These are phyloP conservation scores for Microcos paniculata DNA, from an alignment of 345 rosid genomes.

Conservation along the genomic window DNA sequence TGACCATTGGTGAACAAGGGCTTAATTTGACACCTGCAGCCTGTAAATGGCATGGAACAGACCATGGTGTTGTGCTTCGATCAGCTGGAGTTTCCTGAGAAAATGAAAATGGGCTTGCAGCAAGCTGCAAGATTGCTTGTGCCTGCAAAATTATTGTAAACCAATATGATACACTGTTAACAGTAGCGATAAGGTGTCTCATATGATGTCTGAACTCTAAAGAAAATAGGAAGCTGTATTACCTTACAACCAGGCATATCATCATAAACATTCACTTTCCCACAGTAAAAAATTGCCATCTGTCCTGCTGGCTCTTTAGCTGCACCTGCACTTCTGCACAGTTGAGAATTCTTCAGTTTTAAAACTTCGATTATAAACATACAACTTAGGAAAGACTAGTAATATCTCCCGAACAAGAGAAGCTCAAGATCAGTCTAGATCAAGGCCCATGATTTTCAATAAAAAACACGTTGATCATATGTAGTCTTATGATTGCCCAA, in stretches of 20 bases:
- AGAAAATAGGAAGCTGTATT: constrained; percentile 2
- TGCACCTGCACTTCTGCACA: constrained; percentile 23
- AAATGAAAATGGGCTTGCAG: constrained; percentile 28
- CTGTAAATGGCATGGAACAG: constrained; percentile 30
- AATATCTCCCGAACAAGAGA: constrained; percentile 5
- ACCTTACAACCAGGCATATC: constrained; percentile 39
- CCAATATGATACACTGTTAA: constrained; percentile 4
- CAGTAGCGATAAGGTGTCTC: not conserved
- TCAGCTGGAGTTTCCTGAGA: constrained; percentile 25
- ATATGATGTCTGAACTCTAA: constrained; percentile 7
- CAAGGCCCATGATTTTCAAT: not conserved
- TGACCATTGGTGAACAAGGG: constrained; percentile 16
- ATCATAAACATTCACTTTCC: constrained; percentile 44
- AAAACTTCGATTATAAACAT: constrained; percentile 11
- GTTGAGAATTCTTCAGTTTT: constrained; percentile 21
- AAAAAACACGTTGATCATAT: not conserved
- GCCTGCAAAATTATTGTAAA: constrained; percentile 33
- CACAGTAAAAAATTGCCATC: constrained; percentile 46
- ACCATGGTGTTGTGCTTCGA: constrained; percentile 22
- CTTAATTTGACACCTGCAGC: constrained; percentile 22
- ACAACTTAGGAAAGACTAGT: not conserved
- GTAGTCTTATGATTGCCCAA: not conserved
- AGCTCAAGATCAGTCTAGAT: not conserved
- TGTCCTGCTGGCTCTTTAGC: constrained; percentile 30
- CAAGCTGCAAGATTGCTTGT: constrained; percentile 38